These are phyloP conservation scores for Acanthochlamys bracteata DNA, from an alignment of 106 monocot genomes.

Conservation along the genomic window DNA sequence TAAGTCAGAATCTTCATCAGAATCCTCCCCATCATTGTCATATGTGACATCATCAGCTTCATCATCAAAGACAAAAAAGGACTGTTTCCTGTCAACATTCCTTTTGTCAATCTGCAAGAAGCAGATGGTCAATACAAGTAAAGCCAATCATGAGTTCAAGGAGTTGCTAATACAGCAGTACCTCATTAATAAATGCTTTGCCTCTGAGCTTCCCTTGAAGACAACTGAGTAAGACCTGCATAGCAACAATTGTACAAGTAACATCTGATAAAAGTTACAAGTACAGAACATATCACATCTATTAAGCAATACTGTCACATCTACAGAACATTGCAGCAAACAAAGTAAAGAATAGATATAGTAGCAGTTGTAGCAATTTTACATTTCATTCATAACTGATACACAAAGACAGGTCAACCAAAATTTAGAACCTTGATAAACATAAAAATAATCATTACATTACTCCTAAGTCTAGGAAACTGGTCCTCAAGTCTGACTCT, in stretches of 20 bases:
- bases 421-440: too few relatives aligned
- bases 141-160: too few relatives aligned
- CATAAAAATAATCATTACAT: too few relatives aligned
- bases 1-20: slow-evolving; percentile 33
- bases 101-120: slow-evolving; percentile 15
- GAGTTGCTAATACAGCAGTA: not conserved
- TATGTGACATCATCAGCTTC: slow-evolving; percentile 14
- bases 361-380: not conserved
- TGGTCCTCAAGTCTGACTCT: too few relatives aligned
- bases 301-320: too few relatives aligned
- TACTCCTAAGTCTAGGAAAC: too few relatives aligned
- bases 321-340: not conserved
- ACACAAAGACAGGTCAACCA: too few relatives aligned
- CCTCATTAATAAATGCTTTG: slow-evolving; percentile 14
- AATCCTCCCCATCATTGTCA: slow-evolving; percentile 12
- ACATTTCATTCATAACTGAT: not conserved
- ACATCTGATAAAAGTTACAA: not conserved
- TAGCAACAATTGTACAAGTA: slow-evolving; percentile 6
- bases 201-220: slow-evolving; percentile 17
- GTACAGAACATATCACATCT: too few relatives aligned
- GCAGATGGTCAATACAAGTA: not conserved
- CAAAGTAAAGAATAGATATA: not conserved
- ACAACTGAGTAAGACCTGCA: slow-evolving; percentile 14
- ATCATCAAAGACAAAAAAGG: slow-evolving; percentile 29
- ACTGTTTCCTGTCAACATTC: slow-evolving; percentile 6